A percentile compares a stretch with the other conserved stretches of the same genome.
Evolutionary conservation across 345 rosid genomes (phyloP).

Genomic region (Sapria himalayana): DNA sequence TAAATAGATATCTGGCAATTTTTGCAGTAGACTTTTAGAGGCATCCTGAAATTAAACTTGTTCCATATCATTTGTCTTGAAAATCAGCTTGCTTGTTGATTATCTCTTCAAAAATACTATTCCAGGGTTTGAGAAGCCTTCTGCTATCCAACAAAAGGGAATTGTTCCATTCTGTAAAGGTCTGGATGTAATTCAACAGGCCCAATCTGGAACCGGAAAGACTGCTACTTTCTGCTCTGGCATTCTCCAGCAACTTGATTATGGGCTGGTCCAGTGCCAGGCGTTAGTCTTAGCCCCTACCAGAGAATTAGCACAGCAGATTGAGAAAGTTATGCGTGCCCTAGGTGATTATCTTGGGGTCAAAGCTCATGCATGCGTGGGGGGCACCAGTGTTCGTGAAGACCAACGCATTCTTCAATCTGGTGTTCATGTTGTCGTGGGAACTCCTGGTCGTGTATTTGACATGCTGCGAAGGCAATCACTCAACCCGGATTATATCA

Average conservation of each 20-base stretch:
- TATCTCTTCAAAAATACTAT: too few relatives aligned
- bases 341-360: conserved; percentile 84
- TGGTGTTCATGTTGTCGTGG: conserved; percentile 92
- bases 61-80: too few relatives aligned
- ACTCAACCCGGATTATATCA: conserved; percentile 57
- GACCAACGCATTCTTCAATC: conserved; percentile 78
- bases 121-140: conserved; percentile 64
- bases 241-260: conserved; percentile 69
- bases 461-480: conserved; percentile 87
- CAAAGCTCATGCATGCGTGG: conserved; percentile 89
- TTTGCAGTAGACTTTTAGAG: conserved; percentile 85
- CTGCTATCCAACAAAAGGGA: conserved; percentile 94
- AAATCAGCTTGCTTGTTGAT: too few relatives aligned
- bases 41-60: conserved; percentile 93
- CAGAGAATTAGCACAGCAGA: conserved; percentile 82
- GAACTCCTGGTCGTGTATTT: conserved; percentile 93
- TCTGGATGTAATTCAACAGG: conserved; percentile 88
- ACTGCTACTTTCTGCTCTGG: conserved; percentile 95
- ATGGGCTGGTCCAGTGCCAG: conserved; percentile 46
- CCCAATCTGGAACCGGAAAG: conserved; percentile 89
- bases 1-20: too few relatives aligned
- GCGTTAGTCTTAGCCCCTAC: conserved; percentile 83
- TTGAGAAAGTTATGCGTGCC: conserved; percentile 92
- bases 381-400: conserved; percentile 91
- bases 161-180: conserved; percentile 86